Evolutionary conservation across 2,329 filamentous ascomycete genomes (phyloP), one percentile per base, ranked within the genome.

Genomic region (Cercospora janseana): DNA sequence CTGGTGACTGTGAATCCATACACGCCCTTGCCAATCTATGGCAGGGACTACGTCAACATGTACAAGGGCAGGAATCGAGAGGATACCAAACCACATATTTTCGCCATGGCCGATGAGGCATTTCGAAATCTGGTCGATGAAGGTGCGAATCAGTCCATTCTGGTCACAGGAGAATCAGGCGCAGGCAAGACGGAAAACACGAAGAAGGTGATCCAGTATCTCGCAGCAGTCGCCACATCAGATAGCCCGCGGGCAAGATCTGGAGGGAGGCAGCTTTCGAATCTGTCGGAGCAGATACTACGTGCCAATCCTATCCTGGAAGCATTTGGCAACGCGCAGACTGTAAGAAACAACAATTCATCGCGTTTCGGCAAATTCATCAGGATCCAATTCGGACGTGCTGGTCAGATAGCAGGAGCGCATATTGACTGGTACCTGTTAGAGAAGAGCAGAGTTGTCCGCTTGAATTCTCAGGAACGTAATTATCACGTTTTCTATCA

Each of bases 401-500:
- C 81, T 27, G 94, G 94, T 21, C 87, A 93, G 47, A 98, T 98
- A 59, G 87, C 87, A 3, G 94, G 94, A 27, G 93, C 93, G 16
- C 96, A 90, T 72, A 97, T 98, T 59, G 91, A 98, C 68, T 98
- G 93, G 93, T 98, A 97, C 70, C 78, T 98, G 0, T 75, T 98
- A 10, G 93, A 98, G 66, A 98, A 98, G 70, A 98, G 93, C n/a
- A 82, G 93, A 61, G 93, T 98, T 6, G 92, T 98, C 15, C 85
- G 85, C 32, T 81, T 95, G 54, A 95, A 94, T 64, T 67, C 81
- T 0, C 87, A 89, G 49, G 93, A 98, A 72, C 83, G 93, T 46
- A 98, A 94, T 64, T 98, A 98, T 67, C 93, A 98, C 68, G 79
- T 98, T 49, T 98, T 98, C 69, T 98, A 98, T 66, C 94, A 98